Evolutionary conservation across 352 stramenopile species (phyloP), one percentile per base, ranked within the genome.

Genomic region (Phytophthora palmivora): DNA sequence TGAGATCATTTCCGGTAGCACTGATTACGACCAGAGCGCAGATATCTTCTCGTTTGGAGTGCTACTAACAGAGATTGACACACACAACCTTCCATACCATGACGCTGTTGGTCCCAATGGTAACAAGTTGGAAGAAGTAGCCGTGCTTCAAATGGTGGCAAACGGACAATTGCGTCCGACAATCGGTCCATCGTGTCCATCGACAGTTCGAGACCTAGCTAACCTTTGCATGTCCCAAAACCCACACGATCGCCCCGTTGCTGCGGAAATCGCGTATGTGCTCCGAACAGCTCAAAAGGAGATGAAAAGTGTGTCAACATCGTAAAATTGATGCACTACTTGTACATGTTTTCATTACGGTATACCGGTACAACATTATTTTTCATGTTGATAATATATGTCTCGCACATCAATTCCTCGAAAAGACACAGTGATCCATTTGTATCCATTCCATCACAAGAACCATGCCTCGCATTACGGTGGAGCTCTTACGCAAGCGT

Each of bases 401-500:
- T n/a, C n/a, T n/a, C n/a, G n/a, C n/a, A n/a, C n/a, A n/a, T n/a
- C n/a, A n/a, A n/a, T n/a, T n/a, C n/a, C n/a, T n/a, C n/a, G n/a
- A n/a, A n/a, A n/a, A n/a, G n/a, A n/a, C n/a, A n/a, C n/a, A n/a
- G n/a, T n/a, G n/a, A n/a, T n/a, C n/a, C n/a, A n/a, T n/a, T n/a
- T n/a, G n/a, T n/a, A n/a, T n/a, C n/a, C n/a, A n/a, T n/a, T n/a
- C n/a, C n/a, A n/a, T n/a, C n/a, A n/a, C n/a, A n/a, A n/a, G n/a
- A n/a, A n/a, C n/a, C 37, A 90, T 90, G 81, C 81, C 78, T 47
- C 76, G 75, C 34, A 93, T 96, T 55, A 96, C 88, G 37, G 69
- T 92, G 14, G 77, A 91, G 33, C 72, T 96, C 51, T 67, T 96
- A 47, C 87, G 87, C 36, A 94, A 94, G 66, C 82, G 88, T n/a